phyloP scores from a whole-genome alignment of 208 protist genomes.

The Trichomonas gallinae region DNA sequence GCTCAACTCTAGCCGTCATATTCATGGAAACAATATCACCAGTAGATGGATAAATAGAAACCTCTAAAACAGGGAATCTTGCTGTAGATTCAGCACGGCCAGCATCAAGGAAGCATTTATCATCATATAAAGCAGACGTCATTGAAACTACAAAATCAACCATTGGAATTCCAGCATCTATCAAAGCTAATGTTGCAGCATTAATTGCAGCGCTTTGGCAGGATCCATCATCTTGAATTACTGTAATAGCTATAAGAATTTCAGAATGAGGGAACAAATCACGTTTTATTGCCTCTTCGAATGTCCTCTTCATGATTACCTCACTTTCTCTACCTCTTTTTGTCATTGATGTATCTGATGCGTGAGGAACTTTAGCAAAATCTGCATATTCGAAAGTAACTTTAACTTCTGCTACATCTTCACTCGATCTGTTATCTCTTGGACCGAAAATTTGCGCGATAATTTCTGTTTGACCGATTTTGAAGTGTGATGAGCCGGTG shows the following conservation, averaged over 20 bases:
- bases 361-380: conserved; percentile 3
- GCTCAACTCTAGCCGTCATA: background rate
- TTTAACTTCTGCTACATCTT: background rate
- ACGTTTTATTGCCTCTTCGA: conserved; percentile 43
- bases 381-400: background rate
- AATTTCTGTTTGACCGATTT: conserved; percentile 48
- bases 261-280: conserved; percentile 52
- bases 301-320: conserved; percentile 47
- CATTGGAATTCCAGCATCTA: conserved; percentile 68
- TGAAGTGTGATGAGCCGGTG: conserved; percentile 53
- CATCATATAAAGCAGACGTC: conserved; percentile 48
- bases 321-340: conserved; percentile 40
- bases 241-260: conserved; percentile 59
- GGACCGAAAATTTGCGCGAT: conserved; percentile 63
- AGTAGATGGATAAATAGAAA: background rate
- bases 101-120: background rate
- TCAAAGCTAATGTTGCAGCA: conserved; percentile 59
- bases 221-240: conserved; percentile 65
- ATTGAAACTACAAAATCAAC: conserved; percentile 57
- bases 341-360: background rate
- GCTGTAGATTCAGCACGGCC: background rate
- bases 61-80: background rate
- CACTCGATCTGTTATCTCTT: background rate
- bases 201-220: conserved; percentile 54
- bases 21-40: background rate